A percentile compares a stretch with the other conserved stretches of the same genome.
Evolutionary conservation across 768 basidiomycete genomes (phyloP).

Genomic region (Kwoniella newhampshirensis): DNA sequence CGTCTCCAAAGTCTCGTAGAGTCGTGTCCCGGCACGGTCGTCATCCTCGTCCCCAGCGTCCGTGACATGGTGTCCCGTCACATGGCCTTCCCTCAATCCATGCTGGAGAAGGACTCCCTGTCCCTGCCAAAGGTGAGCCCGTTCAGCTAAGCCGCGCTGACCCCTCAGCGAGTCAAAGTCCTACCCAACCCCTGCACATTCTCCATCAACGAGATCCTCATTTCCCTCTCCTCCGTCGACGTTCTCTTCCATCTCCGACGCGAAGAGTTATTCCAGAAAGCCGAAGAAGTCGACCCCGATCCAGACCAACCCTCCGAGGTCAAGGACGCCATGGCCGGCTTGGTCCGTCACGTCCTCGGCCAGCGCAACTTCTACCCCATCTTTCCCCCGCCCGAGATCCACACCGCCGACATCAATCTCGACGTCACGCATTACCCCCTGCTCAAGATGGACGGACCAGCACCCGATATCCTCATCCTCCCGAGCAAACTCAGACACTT

Average conservation of each 20-base stretch:
- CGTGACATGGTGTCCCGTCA: constrained; percentile 77
- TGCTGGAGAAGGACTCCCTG: constrained; percentile 52
- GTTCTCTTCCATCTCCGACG: constrained; percentile 82
- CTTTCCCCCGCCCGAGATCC: constrained; percentile 77
- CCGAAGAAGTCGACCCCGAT: constrained; percentile 62
- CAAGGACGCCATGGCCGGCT: constrained; percentile 71
- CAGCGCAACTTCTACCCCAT: constrained; percentile 96
- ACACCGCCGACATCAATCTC: constrained; percentile 78
- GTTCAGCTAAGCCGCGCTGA: neutral
- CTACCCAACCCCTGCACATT: constrained; percentile 87
- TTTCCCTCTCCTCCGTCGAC: constrained; percentile 81
- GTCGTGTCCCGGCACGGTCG: constrained; percentile 65
- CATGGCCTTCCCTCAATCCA: constrained; percentile 76
- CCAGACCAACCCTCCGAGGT: constrained; percentile 29
- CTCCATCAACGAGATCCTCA: constrained; percentile 75
- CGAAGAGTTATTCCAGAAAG: constrained; percentile 72
- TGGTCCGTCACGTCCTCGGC: constrained; percentile 75
- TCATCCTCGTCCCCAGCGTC: constrained; percentile 78
- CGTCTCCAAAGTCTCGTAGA: constrained; percentile 63
- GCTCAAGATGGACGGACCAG: constrained; percentile 59
- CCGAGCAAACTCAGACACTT: constrained; percentile 90
- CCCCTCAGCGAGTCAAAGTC: constrained; percentile 66
- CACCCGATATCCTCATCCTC: constrained; percentile 80
- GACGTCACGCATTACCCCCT: constrained; percentile 75
- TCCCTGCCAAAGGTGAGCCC: constrained; percentile 53